A percentile compares a stretch with the other conserved stretches of the same genome.
phyloP scores from a whole-genome alignment of 139 green algal species.

The Haematococcus lacustris region DNA sequence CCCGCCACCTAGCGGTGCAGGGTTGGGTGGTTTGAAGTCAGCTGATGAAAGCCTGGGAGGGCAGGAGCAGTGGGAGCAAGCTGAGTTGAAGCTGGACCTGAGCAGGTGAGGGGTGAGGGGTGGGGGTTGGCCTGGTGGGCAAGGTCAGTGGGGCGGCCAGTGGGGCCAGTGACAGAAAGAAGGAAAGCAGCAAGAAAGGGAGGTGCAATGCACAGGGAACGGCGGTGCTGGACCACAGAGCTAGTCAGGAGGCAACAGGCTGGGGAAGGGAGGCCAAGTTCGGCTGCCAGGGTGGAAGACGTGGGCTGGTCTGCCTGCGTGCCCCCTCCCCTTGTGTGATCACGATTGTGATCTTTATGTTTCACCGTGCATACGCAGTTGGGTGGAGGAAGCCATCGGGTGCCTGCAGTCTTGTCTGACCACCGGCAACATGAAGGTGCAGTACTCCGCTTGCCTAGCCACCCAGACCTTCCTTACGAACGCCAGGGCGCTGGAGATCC shows the following conservation, averaged over 20 bases:
- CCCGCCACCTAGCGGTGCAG: too few species aligned
- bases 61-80: background rate
- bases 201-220: background rate
- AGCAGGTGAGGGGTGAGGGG: too few species aligned
- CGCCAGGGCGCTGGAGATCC: conserved; percentile 1
- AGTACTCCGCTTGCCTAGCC: conserved; percentile 57
- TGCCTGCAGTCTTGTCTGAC: conserved; percentile 45
- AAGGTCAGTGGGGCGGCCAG: too few species aligned
- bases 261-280: too few species aligned
- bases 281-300: background rate
- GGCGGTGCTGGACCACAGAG: background rate
- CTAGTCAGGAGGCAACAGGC: too few species aligned
- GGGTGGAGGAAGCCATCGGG: conserved; percentile 24
- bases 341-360: background rate
- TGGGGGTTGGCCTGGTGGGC: too few species aligned
- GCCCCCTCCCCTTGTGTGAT: background rate
- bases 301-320: background rate
- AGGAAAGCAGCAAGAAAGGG: too few species aligned
- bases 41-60: too few species aligned
- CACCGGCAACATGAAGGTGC: conserved; percentile 52
- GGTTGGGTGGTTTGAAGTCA: too few species aligned
- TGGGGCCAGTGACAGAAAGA: too few species aligned
- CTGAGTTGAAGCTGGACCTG: too few species aligned
- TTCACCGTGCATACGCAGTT: conserved; percentile 19
- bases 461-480: conserved; percentile 29